Evolutionary conservation across 2,329 filamentous ascomycete species (phyloP), one percentile per base, ranked within the genome.

Genomic region (Penicillium brevicompactum): DNA sequence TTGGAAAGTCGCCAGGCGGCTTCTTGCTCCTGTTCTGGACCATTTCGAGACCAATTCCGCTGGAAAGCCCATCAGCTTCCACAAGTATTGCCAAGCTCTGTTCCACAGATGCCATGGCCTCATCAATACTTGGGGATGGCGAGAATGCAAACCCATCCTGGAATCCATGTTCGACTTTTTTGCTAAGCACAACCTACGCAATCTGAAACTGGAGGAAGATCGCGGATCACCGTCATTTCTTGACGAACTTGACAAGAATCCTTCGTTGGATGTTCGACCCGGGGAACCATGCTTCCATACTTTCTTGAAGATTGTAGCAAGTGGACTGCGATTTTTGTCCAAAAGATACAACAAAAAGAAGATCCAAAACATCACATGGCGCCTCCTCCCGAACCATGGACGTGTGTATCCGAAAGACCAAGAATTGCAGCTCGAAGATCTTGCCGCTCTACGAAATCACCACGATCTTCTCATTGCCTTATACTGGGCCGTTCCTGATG

Each of bases 401-500:
- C 80, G 83, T n/a, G 78, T 73, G 5, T 84, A 85, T 66, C 82
- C 78, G 1, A 87, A 86, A 64, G 84, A 87, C 27, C 74, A 82
- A 55, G 70, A 76, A 4, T 67, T 87, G 13, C 75, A 75, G 30
- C 76, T 80, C 50, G 75, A 79, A 53, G 83, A 84, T 58, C 70
- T 87, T 11, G 78, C 82, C 49, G 82, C 84, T 1, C 70, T 87
- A 44, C 78, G 83, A 46, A 87, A 87, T 60, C 83, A 87, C 55
- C 83, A 86, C 59, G 83, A 87, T 62, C 73, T 87, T 14, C 75
- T 87, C 0, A 83, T 80, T 51, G 83, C 82, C 3, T 72, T 87
- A 13, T 86, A 86, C 65, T 85, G 78, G 75, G 79, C 78, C 41
- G 80, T 81, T 37, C 83, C 84, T 24, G 69, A 79, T 27, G 73